Base-by-base conservation (phyloP, 345 rosid species). In the Eucalyptus pauciflora region DNA sequence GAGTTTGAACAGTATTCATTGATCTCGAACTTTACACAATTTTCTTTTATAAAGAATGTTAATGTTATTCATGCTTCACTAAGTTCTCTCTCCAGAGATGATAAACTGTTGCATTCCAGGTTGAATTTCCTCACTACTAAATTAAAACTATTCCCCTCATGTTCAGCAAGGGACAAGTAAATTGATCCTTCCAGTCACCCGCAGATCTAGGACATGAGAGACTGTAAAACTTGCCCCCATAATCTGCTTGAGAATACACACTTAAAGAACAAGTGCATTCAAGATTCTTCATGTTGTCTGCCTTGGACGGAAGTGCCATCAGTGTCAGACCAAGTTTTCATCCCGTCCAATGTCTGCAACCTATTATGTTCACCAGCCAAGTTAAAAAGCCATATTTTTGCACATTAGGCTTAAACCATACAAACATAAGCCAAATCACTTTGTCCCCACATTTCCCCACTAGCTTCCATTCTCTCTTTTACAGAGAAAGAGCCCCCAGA, bases 151-250 rank as follows among this genome's bases (percentile, higher is more conserved):
- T 31, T 67, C 79, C 79, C 41, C 37, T 67, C 22, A 31, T 14
- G 41, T 67, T 67, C 11, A 7, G 79, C 79, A 31, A 67, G 79
- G 79, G 43, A 33, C 43, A 16, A 64, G 76, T 64, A 64, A 64
- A 4, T 67, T 15, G 43, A 67, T 67, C 79, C 79, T 31, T 4
- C 22, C 43, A 67, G 41, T 16, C 22, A 67, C 79, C 8, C 3
- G 0, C 69, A 29, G 71, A 62, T 62, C 33, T 0, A 29, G 10
- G 71, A 62, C 71, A 62, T 0, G 37, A 62, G 71, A 62, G 71
- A 6, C 71, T 29, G n/a, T 62, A 29, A 62, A 62, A n/a, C 0
- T 13, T 62, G 79, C 37, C 0, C 22, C 1, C 0, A 67, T 31
- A 67, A 31, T 67, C 79, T 67, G 41, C 43, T 67, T 67, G 37